Evolutionary conservation across 2,329 filamentous ascomycete species (phyloP).

Genomic region (Sclerotinia subarctica): DNA sequence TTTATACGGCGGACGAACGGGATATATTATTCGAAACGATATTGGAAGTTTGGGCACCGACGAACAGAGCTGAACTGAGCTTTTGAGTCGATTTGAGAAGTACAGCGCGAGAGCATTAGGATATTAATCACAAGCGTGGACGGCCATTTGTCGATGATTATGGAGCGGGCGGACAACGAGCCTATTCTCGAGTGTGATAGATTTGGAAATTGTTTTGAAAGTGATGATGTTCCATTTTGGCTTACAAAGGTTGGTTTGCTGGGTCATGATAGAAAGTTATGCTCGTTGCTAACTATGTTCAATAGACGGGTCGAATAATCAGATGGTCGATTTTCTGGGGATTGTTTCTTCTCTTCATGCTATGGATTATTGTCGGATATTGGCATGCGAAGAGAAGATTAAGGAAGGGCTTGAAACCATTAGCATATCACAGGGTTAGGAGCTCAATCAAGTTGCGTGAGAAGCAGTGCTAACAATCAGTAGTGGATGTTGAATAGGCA

Average conservation of each 20-base stretch:
- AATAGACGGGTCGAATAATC: conserved; percentile 44
- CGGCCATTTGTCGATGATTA: neutral
- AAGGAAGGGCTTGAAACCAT: conserved; percentile 60
- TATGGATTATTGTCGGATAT: conserved; percentile 66
- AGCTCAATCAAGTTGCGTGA: neutral
- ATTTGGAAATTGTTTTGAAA: conserved; percentile 33
- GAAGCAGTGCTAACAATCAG: conserved; percentile 24
- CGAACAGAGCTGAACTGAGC: neutral
- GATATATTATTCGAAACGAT: neutral
- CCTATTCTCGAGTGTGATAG: neutral
- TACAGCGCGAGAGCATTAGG: neutral
- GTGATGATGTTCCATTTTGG: conserved; percentile 40
- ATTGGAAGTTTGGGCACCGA: neutral
- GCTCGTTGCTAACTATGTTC: conserved; percentile 32
- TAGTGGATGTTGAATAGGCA: conserved; percentile 38
- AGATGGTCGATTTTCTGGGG: conserved; percentile 69
- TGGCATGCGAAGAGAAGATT: conserved; percentile 66
- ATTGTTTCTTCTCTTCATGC: conserved; percentile 55
- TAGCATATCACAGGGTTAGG: conserved; percentile 67
- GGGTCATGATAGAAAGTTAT: neutral
- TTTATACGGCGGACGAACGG: neutral
- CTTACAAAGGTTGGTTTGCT: conserved; percentile 41
- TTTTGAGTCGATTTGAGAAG: neutral
- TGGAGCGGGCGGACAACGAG: neutral
- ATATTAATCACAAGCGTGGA: neutral